Evolutionary conservation across 2,329 filamentous ascomycete genomes (phyloP), one percentile per base, ranked within the genome.

Genomic region (Xylaria sp.): DNA sequence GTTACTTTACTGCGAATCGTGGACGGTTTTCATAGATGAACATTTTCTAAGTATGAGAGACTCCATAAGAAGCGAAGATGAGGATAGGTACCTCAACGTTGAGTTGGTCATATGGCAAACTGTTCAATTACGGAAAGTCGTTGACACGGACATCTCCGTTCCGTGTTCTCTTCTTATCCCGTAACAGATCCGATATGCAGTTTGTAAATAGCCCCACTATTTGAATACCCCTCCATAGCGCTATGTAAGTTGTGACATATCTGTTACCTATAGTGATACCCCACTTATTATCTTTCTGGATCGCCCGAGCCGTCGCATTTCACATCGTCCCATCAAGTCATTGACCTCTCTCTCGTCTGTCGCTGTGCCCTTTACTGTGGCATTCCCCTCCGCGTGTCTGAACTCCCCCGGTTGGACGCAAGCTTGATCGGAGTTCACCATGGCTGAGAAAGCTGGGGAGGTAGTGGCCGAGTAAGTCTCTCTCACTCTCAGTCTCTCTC

Each of bases 391-490:
- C 10, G 13, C 6, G 8, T 42, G 49, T 54, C 56, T 10, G 1
- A 48, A 23, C 46, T 30, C 11, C 16, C 47, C 30, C 39, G 39
- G 46, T 46, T 44, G 35, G 11, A 47, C 30, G 46, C 44, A 54
- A 42, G 34, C 49, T 5, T 10, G 48, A 50, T 42, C 37, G n/a
- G 53, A 52, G 39, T 52, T 49, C 44, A 46, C 54, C 52, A 62
- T 61, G 59, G 2, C 59, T 46, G 62, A 42, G 19, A 54, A 58
- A 58, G 39, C 53, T 35, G 55, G 60, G 53, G 49, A 58, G 55
- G 47, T 47, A 30, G 62, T 52, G 19, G 55, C 49, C 11, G 59
- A 37, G 62, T 63, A 34, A 52, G 59, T 59, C 51, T 30, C 19
- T 11, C 48, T 16, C 23, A 4, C 4, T 30, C 23, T 30, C 23